Evolutionary conservation across 2,329 filamentous ascomycete genomes (phyloP).

Genomic region (Tolypocladium nubicola): DNA sequence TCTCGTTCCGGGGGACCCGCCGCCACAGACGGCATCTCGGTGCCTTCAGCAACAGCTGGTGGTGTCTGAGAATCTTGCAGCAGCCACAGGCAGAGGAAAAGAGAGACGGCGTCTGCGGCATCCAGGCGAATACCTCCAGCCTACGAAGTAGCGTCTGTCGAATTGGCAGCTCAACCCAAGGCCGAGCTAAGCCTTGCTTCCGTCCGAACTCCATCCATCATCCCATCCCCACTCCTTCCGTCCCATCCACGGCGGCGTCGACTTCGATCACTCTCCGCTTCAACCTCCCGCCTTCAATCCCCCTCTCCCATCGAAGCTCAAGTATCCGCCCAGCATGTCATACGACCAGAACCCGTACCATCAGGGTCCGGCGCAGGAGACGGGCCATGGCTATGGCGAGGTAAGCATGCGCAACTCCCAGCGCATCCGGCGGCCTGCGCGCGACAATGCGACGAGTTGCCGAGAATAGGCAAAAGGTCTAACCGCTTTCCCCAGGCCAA

Average conservation of each 20-base stretch:
- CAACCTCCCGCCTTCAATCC: background rate
- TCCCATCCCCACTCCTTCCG: background rate
- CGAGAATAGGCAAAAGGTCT: background rate
- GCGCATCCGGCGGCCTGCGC: background rate
- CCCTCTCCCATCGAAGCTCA: background rate
- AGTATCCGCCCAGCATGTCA: constrained; percentile 9
- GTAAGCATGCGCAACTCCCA: constrained; percentile 3
- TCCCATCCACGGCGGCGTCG: background rate
- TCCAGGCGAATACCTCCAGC: background rate
- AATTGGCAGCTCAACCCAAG: background rate
- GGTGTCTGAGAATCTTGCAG: background rate
- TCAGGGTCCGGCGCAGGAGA: constrained; percentile 10
- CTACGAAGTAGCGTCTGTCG: background rate
- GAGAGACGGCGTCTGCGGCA: background rate
- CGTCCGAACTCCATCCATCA: background rate
- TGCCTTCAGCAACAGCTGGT: background rate
- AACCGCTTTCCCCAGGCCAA: constrained; percentile 1
- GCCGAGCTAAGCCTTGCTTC: background rate
- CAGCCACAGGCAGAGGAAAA: background rate
- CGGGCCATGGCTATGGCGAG: constrained; percentile 9
- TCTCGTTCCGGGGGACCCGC: background rate
- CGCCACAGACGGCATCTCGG: background rate
- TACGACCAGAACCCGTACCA: constrained; percentile 13
- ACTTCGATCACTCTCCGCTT: background rate
- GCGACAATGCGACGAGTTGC: background rate